Conservation (phyloP, 495 filamentous ascomycete species). For the Penicillium atrosanguineum region DNA sequence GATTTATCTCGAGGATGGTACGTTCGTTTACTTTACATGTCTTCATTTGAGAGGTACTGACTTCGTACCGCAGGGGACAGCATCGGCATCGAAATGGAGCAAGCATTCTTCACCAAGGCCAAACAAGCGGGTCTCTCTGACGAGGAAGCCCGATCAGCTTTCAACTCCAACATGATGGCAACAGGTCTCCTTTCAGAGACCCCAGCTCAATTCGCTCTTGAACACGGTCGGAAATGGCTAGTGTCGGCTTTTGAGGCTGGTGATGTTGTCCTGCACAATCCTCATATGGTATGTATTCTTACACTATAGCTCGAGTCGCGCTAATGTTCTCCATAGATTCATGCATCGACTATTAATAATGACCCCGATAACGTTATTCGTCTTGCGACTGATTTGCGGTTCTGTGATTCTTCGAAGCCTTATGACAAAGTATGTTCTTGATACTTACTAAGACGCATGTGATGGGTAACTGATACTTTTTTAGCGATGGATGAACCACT, state of each 20-base stretch:
- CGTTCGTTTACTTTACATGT: conserved; percentile 3
- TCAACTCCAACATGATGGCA: conserved; percentile 57
- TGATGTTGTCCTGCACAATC: conserved; percentile 59
- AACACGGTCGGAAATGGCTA: conserved; percentile 50
- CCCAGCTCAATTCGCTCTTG: conserved; percentile 43
- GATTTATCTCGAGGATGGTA: conserved; percentile 58
- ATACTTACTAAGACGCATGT: neutral
- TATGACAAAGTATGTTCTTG: conserved; percentile 40
- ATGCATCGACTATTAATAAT: conserved; percentile 55
- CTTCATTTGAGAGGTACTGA: conserved; percentile 1
- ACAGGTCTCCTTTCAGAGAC: conserved; percentile 47
- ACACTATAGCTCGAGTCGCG: neutral
- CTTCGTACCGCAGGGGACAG: conserved; percentile 24
- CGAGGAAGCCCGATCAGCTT: conserved; percentile 51
- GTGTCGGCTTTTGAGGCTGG: conserved; percentile 57
- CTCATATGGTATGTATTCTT: conserved; percentile 43
- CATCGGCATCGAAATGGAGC: conserved; percentile 47
- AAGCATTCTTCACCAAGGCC: conserved; percentile 46
- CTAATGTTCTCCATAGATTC: conserved; percentile 39
- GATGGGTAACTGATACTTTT: conserved; percentile 1
- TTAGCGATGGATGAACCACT: conserved; percentile 40
- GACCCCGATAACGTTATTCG: conserved; percentile 54
- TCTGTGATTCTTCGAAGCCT: conserved; percentile 48
- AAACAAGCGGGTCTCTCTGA: conserved; percentile 43
- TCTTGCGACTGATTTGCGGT: conserved; percentile 56